Evolutionary conservation across 2,329 filamentous ascomycete genomes (phyloP).

Genomic region (Venturia oleaginea): DNA sequence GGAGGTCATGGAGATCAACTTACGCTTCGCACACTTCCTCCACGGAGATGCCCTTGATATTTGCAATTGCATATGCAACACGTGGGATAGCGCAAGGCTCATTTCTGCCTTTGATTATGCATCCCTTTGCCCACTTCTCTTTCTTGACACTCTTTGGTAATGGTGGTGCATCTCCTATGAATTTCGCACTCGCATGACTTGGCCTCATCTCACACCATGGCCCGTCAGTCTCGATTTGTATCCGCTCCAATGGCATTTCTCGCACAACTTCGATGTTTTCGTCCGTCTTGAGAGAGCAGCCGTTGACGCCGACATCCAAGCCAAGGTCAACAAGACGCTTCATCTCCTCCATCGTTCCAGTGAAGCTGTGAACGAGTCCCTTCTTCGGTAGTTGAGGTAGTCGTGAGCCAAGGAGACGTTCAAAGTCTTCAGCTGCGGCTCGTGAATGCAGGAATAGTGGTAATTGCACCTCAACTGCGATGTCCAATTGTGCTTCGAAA

Average conservation of each 20-base stretch:
- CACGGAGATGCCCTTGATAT: constrained; percentile 68
- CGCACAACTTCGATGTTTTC: constrained; percentile 83
- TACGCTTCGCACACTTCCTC: constrained; percentile 76
- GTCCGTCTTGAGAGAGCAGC: constrained; percentile 88
- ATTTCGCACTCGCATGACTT: constrained; percentile 75
- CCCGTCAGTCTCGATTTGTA: constrained; percentile 96
- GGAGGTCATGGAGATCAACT: constrained; percentile 25
- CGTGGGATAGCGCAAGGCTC: constrained; percentile 81
- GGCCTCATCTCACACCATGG: constrained; percentile 94
- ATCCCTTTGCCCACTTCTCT: constrained; percentile 81
- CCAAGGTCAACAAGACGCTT: constrained; percentile 67
- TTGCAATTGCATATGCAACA: constrained; percentile 81
- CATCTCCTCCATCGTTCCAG: constrained; percentile 81
- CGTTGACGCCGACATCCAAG: constrained; percentile 89
- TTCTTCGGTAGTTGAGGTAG: constrained; percentile 61
- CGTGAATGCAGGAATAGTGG: constrained; percentile 90
- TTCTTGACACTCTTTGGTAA: constrained; percentile 85
- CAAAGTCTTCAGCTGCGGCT: constrained; percentile 79
- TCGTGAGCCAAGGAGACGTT: constrained; percentile 54
- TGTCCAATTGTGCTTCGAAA: constrained; percentile 72
- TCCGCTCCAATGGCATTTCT: constrained; percentile 63
- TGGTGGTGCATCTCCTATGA: constrained; percentile 57
- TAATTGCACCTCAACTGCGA: constrained; percentile 67
- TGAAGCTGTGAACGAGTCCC: constrained; percentile 92
- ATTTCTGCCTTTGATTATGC: constrained; percentile 90